Base-by-base conservation (phyloP, 2,329 filamentous ascomycete genomes). In the Cladophialophora bantiana region DNA sequence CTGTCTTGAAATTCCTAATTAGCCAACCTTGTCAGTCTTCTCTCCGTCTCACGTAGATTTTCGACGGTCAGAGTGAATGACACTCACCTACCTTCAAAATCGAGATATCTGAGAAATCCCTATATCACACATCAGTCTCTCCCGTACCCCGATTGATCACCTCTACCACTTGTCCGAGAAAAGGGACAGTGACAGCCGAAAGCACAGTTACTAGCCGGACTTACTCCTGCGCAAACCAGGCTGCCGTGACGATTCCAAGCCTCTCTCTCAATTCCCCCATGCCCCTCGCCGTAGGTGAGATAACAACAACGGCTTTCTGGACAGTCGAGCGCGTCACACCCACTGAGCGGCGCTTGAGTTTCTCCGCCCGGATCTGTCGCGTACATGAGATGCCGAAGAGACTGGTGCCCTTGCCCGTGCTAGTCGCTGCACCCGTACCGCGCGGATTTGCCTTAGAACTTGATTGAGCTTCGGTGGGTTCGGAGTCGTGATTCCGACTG, bases 241-340 rank as follows among this genome's bases (percentile, higher is more conserved):
- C 94, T 73, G 89, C 91, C 3, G 94, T 97, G 15, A 99, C 94
- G 36, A 97, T 89, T 57, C 91, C 91, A 70, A 99, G 82, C 72
- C 95, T 90, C 79, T 98, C 92, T 74, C 94, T 89, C 77, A 99
- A 82, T 81, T 95, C 91, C 64, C 93, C 94, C 78, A 99, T 96
- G 74, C 89, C 89, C 75, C 95, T 91, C 7, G 95, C 95, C 70
- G 88, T 93, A 78, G 97, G 92, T 62, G 92, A 93, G 73, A 99
- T 93, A 63, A 97, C 93, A 54, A 99, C 94, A 3, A 99, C 93
- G 13, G 94, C 95, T 82, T 99, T 99, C 78, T 99, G 95, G 50
- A 99, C 95, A 1, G 95, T 97, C 67, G 93, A 97, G 68, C 95
- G 87, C n/a, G 95, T 99, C 59, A 99, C 95, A 65, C 98, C 94